Base-by-base conservation (phyloP, 345 rosid genomes). In the Stellera chamaejasme region DNA sequence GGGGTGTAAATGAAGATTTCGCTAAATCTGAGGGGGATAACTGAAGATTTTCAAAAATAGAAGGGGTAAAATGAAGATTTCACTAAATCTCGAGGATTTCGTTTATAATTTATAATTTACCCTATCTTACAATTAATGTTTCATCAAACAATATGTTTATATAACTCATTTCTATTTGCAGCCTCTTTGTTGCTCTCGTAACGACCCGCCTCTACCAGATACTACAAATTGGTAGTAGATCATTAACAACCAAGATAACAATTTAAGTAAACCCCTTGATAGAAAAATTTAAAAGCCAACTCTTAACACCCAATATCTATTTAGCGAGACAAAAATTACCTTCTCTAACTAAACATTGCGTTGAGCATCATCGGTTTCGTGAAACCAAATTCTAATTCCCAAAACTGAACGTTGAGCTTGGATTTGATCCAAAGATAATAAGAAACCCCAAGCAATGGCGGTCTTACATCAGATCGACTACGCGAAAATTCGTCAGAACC, bases 171-270 rank as follows among this genome's bases (percentile, higher is more conserved):
- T 69, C 95, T 79, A 68, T 79, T 78, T 11, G 69, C 72, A 47
- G 87, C 82, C 64, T 88, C 96, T 55, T 86, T 96, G 58, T 82
- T 60, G 69, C 82, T 78, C 79, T 87, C 95, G 19, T 88, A 81
- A 6, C 85, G 83, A 58, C 90, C 93, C 56, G 78, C 62, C 39
- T 77, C 82, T 63, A 69, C 77, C 82, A 92, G 69, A 27, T 73
- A 79, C 98, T 91, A 48, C 25, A 57, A 10, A 48, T 15, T 23
- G 5, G 27, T 6, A 15, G 51, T 11, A 27, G 16, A 51, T 4
- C 50, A 53, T 62, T 47, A 48, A 43, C 11, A 23, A 52, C 45
- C 0, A 42, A 43, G 39, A 36, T 19, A n/a, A 48, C 64, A 63
- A 27, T 27, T n/a, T 43, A 59, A 36, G 25, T 13, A 46, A 39